Percentiles rank a stretch among this genome's conserved stretches.
Conservation (phyloP, 2,329 filamentous ascomycete genomes). For the Chaetothyriales sp. region DNA sequence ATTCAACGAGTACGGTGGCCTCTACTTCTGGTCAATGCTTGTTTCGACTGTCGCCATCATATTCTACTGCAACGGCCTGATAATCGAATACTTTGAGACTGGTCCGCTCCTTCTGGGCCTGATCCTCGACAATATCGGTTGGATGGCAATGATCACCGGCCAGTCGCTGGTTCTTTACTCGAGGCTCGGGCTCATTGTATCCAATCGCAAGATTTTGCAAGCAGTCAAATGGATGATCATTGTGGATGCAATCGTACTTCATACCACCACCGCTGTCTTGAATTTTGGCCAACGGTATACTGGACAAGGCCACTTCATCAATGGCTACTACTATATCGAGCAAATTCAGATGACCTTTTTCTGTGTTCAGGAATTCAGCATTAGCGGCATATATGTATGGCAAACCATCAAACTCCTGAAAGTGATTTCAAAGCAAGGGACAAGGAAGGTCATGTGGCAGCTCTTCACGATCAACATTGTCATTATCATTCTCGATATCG, state of each 20-base stretch:
- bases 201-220: conserved; percentile 30
- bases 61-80: conserved; percentile 23
- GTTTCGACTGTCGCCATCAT: conserved; percentile 32
- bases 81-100: conserved; percentile 6
- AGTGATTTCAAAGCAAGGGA: conserved; percentile 29
- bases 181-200: conserved; percentile 45
- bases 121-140: conserved; percentile 38
- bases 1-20: conserved; percentile 34
- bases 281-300: conserved; percentile 17
- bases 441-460: conserved; percentile 34
- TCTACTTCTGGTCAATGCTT: conserved; percentile 39
- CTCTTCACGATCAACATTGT: conserved; percentile 42
- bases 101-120: conserved; percentile 11
- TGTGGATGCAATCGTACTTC: conserved; percentile 28
- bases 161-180: conserved; percentile 51
- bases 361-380: conserved; percentile 32
- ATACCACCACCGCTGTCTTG: conserved; percentile 32
- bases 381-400: conserved; percentile 40
- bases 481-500: conserved; percentile 34
- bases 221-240: conserved; percentile 36
- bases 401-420: conserved; percentile 32
- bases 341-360: conserved; percentile 34
- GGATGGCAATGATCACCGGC: conserved; percentile 49
- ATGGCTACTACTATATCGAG: conserved; percentile 30
- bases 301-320: conserved; percentile 21